A percentile compares a stretch with the other conserved stretches of the same genome.
These are phyloP conservation scores for Penicillium psychrosexuale DNA, from an alignment of 2,329 filamentous ascomycete species.

Conservation along the genomic window DNA sequence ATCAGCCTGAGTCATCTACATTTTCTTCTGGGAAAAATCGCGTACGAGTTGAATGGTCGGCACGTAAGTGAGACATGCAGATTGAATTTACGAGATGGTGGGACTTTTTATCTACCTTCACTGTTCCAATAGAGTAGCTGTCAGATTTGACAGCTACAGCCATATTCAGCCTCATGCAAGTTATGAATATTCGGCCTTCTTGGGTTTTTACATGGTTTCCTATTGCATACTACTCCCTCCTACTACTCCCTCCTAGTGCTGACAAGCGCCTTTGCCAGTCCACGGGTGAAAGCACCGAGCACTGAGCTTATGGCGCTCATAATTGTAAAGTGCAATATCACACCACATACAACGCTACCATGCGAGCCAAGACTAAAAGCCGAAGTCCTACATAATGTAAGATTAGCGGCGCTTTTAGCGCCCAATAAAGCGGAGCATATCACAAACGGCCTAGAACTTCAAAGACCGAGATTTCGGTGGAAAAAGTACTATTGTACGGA, in stretches of 20 bases:
- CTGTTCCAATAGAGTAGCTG: conserved; percentile 1
- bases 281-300: not conserved
- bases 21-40: not conserved
- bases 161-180: not conserved
- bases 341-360: not conserved
- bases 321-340: not conserved
- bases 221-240: not conserved
- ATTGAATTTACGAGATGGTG: not conserved
- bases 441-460: conserved; percentile 4
- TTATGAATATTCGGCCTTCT: not conserved
- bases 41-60: not conserved
- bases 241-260: not conserved
- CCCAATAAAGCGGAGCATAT: conserved; percentile 7
- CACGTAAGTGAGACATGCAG: conserved; percentile 7
- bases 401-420: conserved; percentile 4
- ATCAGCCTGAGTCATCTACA: not conserved
- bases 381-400: not conserved
- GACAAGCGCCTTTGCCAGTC: not conserved
- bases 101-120: not conserved
- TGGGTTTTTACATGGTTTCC: not conserved
- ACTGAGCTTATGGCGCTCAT: not conserved
- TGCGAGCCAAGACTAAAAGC: conserved; percentile 1
- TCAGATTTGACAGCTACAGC: conserved; percentile 2
- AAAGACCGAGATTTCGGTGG: not conserved
- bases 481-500: not conserved